phyloP scores from a whole-genome alignment of 2,329 filamentous ascomycete species.

The Aspergillus clavatus region DNA sequence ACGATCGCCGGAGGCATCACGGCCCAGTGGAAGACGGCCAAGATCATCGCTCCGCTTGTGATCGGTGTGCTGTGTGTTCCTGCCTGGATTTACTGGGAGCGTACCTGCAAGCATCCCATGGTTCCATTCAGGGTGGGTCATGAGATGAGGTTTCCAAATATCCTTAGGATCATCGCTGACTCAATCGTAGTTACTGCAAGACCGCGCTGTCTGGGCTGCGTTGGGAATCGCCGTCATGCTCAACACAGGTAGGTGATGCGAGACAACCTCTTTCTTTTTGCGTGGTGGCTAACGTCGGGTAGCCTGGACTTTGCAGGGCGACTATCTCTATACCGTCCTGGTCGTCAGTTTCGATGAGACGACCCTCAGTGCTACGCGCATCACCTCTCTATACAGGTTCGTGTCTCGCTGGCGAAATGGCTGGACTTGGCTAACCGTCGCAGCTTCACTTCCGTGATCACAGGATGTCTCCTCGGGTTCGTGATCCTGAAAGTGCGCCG shows the following conservation, averaged over 20 bases:
- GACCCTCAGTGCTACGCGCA: conserved; percentile 53
- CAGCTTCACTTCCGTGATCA: conserved; percentile 52
- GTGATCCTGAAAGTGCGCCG: conserved; percentile 55
- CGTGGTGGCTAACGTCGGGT: conserved; percentile 10
- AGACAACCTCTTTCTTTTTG: too few relatives aligned
- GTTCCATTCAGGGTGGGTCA: conserved; percentile 50
- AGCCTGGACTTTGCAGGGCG: conserved; percentile 58
- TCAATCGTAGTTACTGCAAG: conserved; percentile 48
- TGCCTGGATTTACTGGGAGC: conserved; percentile 53
- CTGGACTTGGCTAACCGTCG: conserved; percentile 7
- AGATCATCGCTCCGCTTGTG: conserved; percentile 49
- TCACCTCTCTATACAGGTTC: conserved; percentile 54
- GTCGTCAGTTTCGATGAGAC: conserved; percentile 58
- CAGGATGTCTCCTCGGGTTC: conserved; percentile 53
- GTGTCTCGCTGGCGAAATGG: not conserved
- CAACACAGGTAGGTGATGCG: conserved; percentile 26
- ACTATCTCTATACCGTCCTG: conserved; percentile 61
- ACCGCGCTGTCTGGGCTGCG: conserved; percentile 61
- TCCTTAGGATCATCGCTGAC: conserved; percentile 1
- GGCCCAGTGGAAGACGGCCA: conserved; percentile 48
- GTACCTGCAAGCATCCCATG: conserved; percentile 48
- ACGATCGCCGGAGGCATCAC: conserved; percentile 51
- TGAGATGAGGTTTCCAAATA: too few relatives aligned
- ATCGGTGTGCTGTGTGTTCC: conserved; percentile 49
- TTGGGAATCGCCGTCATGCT: conserved; percentile 50